phyloP scores from a whole-genome alignment of 768 basidiomycete species.

The Russula brevipes region DNA sequence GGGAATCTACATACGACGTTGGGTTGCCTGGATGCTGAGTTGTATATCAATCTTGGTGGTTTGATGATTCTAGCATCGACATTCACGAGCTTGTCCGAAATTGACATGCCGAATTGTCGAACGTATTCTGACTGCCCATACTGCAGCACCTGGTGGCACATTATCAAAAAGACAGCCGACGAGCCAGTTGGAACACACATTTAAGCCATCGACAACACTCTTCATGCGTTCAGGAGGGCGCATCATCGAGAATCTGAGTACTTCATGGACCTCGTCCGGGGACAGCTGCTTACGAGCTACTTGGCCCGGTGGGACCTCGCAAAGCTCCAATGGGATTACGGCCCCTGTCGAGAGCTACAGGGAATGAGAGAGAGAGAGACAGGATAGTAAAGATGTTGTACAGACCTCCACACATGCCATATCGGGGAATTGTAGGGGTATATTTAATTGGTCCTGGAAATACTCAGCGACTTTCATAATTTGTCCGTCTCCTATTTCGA shows the following conservation, averaged over 20 bases:
- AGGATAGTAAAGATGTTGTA: neutral
- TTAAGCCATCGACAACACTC: conserved; percentile 49
- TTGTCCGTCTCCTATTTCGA: conserved; percentile 52
- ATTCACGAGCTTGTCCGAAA: conserved; percentile 48
- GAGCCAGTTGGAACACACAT: conserved; percentile 32
- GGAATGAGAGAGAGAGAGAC: neutral
- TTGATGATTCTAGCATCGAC: conserved; percentile 57
- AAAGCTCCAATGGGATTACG: conserved; percentile 61
- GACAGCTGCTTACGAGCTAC: conserved; percentile 68
- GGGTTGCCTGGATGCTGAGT: conserved; percentile 46
- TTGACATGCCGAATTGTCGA: conserved; percentile 60
- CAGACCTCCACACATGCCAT: conserved; percentile 66
- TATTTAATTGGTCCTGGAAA: conserved; percentile 50
- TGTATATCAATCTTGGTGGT: conserved; percentile 63
- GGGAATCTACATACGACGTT: conserved; percentile 46
- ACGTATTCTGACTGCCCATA: conserved; percentile 47
- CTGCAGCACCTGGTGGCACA: conserved; percentile 46
- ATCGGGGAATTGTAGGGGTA: conserved; percentile 52
- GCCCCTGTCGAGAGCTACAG: conserved; percentile 54
- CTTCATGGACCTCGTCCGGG: conserved; percentile 52
- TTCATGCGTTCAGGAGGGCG: conserved; percentile 50
- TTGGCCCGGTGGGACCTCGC: conserved; percentile 57
- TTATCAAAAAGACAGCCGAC: neutral
- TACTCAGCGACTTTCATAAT: conserved; percentile 55
- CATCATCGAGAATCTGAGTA: conserved; percentile 63